Conservation (phyloP, 495 filamentous ascomycete genomes). For the Evernia prunastri region DNA sequence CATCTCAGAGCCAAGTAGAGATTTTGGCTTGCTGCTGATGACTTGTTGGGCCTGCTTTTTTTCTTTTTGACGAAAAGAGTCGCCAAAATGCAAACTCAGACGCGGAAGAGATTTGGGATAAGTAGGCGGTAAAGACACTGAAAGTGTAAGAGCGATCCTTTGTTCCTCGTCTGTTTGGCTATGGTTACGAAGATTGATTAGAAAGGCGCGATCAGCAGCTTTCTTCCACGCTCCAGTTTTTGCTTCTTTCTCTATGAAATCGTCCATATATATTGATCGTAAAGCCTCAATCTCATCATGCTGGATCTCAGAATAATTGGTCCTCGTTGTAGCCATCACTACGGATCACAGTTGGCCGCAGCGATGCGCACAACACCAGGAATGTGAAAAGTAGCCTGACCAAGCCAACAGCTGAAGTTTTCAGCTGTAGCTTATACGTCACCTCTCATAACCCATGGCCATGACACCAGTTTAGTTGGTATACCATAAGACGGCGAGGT, state of each 20-base stretch:
- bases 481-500: not conserved
- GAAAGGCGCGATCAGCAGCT: conserved; percentile 70
- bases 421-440: conserved; percentile 6
- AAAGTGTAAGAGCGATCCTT: conserved; percentile 55
- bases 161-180: conserved; percentile 54
- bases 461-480: not conserved
- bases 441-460: conserved; percentile 1
- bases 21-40: conserved; percentile 60
- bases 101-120: conserved; percentile 85
- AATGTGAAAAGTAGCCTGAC: not conserved
- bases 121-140: conserved; percentile 75
- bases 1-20: conserved; percentile 76
- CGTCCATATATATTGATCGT: conserved; percentile 85
- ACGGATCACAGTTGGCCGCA: not conserved
- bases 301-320: conserved; percentile 79
- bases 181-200: conserved; percentile 65
- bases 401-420: conserved; percentile 4
- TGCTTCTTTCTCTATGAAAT: conserved; percentile 67
- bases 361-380: not conserved
- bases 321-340: conserved; percentile 30
- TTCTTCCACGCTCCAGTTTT: conserved; percentile 85
- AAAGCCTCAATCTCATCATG: conserved; percentile 82
- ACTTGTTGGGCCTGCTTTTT: conserved; percentile 63
- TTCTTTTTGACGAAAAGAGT: conserved; percentile 55
- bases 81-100: conserved; percentile 59